Conservation (phyloP, 1,284 basidiomycete species). For the Ceratobasidium sp. region DNA sequence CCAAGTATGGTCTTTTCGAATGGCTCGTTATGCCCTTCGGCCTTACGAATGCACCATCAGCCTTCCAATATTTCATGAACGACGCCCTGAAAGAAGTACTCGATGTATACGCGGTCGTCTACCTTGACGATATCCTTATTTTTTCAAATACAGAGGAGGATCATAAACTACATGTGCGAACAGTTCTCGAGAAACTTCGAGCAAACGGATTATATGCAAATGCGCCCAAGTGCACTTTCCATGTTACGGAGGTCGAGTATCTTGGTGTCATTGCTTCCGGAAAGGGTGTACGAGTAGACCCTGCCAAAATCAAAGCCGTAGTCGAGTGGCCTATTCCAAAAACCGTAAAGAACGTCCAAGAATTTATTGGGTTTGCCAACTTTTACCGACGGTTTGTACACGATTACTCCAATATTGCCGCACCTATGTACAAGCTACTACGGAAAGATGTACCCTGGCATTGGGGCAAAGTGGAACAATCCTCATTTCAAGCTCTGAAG, state of each 20-base stretch:
- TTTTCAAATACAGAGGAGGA: constrained; percentile 60
- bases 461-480: constrained; percentile 44
- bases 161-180: constrained; percentile 52
- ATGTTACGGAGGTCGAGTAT: constrained; percentile 52
- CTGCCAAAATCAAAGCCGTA: constrained; percentile 53
- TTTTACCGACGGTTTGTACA: constrained; percentile 53
- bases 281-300: constrained; percentile 53
- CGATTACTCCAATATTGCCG: constrained; percentile 52
- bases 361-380: constrained; percentile 55
- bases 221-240: constrained; percentile 53
- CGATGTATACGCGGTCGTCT: constrained; percentile 28
- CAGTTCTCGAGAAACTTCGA: constrained; percentile 50
- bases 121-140: constrained; percentile 49
- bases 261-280: constrained; percentile 53
- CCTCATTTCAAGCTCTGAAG: constrained; percentile 54
- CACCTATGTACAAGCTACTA: constrained; percentile 52
- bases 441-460: constrained; percentile 47
- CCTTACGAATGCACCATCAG: constrained; percentile 18
- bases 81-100: constrained; percentile 38
- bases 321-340: constrained; percentile 54
- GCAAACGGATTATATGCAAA: constrained; percentile 50
- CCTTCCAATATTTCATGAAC: constrained; percentile 44
- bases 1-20: constrained; percentile 35
- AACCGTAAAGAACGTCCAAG: constrained; percentile 51
- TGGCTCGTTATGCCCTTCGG: constrained; percentile 45